Evolutionary conservation across 2,329 filamentous ascomycete species (phyloP).

Genomic region (Fusarium begoniae): DNA sequence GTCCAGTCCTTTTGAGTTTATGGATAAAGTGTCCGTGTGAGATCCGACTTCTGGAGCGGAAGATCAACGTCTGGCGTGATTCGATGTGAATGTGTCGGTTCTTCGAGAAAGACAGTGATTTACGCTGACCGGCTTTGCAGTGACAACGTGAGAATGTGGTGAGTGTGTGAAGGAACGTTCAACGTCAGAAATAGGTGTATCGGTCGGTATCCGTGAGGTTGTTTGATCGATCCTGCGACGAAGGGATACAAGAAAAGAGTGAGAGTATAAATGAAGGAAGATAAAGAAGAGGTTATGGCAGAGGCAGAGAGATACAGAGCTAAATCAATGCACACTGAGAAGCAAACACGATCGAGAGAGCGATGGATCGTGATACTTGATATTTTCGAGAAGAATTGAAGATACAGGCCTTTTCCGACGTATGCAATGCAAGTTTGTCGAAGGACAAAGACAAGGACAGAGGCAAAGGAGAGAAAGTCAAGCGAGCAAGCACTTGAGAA

Average conservation of each 20-base stretch:
- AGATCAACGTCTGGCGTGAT: slow-evolving; percentile 26
- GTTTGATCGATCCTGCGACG: slow-evolving; percentile 44
- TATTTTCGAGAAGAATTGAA: slow-evolving; percentile 36
- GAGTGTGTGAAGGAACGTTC: slow-evolving; percentile 41
- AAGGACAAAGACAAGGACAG: slow-evolving; percentile 27
- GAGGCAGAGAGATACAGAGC: slow-evolving; percentile 8
- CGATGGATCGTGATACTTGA: slow-evolving; percentile 27
- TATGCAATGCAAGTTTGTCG: slow-evolving; percentile 10
- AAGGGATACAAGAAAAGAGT: slow-evolving; percentile 23
- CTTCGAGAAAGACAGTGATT: slow-evolving; percentile 33
- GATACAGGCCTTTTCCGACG: slow-evolving; percentile 36
- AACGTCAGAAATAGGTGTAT: slow-evolving; percentile 43
- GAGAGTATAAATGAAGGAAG: slow-evolving; percentile 16
- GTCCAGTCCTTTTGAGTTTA: slow-evolving; percentile 40
- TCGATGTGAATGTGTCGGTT: slow-evolving; percentile 19
- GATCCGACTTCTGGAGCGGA: slow-evolving; percentile 30
- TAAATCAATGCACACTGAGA: slow-evolving; percentile 23
- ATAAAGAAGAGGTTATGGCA: slow-evolving; percentile 9
- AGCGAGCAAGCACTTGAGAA: slow-evolving; percentile 17
- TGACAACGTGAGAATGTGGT: slow-evolving; percentile 13
- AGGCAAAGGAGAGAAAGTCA: slow-evolving; percentile 35
- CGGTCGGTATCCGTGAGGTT: slow-evolving; percentile 34
- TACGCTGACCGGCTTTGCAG: slow-evolving; percentile 25
- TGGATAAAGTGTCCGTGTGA: neutral
- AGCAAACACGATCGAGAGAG: slow-evolving; percentile 35